phyloP scores from a whole-genome alignment of 129 eudicot species.

The Flaveria linearis region DNA sequence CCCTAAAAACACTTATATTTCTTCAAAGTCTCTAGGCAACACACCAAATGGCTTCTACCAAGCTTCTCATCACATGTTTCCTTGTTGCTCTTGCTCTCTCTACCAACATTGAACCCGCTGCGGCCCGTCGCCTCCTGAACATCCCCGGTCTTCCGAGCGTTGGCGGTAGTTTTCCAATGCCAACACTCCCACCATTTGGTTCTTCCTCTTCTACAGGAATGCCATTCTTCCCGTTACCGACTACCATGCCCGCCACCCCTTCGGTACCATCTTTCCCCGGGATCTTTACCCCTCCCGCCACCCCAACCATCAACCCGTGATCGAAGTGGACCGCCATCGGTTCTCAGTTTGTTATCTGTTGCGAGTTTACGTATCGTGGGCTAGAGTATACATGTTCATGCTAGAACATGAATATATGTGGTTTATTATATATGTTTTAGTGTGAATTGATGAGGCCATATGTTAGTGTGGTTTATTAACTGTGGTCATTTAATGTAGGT shows the following conservation, averaged over 20 bases:
- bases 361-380: not conserved
- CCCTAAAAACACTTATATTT: not conserved
- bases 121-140: constrained; percentile 35
- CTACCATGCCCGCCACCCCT: constrained; percentile 34
- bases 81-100: constrained; percentile 24
- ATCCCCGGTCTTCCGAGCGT: constrained; percentile 36
- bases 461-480: constrained; percentile 15
- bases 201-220: constrained; percentile 11
- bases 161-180: constrained; percentile 36
- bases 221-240: constrained; percentile 25
- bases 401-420: not conserved
- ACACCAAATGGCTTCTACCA: constrained; percentile 33
- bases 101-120: constrained; percentile 1
- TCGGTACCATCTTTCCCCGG: constrained; percentile 32
- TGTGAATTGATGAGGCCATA: not conserved
- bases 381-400: constrained; percentile 18
- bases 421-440: constrained; percentile 4
- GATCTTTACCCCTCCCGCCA: constrained; percentile 32
- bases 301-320: constrained; percentile 21
- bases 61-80: constrained; percentile 23
- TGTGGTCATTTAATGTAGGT: constrained; percentile 22
- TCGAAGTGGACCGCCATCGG: constrained; percentile 7
- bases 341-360: not conserved
- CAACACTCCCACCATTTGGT: constrained; percentile 30
- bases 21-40: not conserved